phyloP scores from a whole-genome alignment of 306 rosid species.

The Pterocarpus santalinus region DNA sequence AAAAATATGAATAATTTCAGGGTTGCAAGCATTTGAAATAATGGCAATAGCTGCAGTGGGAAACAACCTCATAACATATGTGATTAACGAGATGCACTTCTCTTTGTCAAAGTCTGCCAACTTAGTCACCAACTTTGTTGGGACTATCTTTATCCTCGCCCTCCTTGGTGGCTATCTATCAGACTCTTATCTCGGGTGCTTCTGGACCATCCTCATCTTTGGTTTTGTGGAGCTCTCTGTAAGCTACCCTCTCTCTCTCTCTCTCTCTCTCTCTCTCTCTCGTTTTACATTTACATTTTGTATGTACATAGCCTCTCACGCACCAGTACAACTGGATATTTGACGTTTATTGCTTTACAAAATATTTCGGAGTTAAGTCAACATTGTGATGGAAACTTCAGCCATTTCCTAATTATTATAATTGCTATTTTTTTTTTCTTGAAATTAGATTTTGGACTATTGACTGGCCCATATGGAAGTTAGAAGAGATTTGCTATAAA shows the following conservation, averaged over 20 bases:
- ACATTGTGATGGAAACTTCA: constrained; percentile 22
- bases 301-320: too few relatives aligned
- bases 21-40: constrained; percentile 91
- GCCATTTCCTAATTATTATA: background rate
- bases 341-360: background rate
- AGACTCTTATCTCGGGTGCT: constrained; percentile 93
- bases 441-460: too few relatives aligned
- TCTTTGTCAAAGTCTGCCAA: constrained; percentile 85
- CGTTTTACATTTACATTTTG: background rate
- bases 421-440: background rate
- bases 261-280: background rate
- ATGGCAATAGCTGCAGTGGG: constrained; percentile 99
- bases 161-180: constrained; percentile 94
- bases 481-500: background rate
- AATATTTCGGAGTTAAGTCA: background rate
- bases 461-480: too few relatives aligned
- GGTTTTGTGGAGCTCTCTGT: constrained; percentile 94
- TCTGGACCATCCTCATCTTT: constrained; percentile 96
- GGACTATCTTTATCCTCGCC: constrained; percentile 89
- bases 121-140: constrained; percentile 93
- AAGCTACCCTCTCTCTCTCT: constrained; percentile 13
- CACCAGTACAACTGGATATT: background rate
- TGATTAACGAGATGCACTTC: constrained; percentile 93
- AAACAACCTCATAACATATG: constrained; percentile 96
- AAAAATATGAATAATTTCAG: constrained; percentile 50